Base-by-base conservation (phyloP, 2,329 filamentous ascomycete species). In the Penicillium sp. region DNA sequence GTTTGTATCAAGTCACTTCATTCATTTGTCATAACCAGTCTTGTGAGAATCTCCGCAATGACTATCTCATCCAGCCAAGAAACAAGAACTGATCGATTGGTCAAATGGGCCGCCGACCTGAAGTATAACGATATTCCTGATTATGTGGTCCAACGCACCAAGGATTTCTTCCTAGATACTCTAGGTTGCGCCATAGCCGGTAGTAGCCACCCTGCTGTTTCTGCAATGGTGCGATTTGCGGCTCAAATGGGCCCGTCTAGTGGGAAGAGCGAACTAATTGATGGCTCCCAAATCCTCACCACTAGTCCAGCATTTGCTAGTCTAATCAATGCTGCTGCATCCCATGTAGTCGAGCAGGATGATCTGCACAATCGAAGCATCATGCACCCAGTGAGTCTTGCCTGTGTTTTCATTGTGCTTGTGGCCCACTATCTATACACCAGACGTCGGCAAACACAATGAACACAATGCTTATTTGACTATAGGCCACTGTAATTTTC, bases 361-460 rank as follows among this genome's bases (percentile, higher is more conserved):
- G 70, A 72, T 59, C 64, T 72, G 44, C 70, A 72, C 49, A 72
- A 70, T 57, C 57, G 69, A 25, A 72, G 70, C 57, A 72, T 72
- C 38, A 69, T 68, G 67, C 70, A 72, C 59, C 70, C 70, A 19
- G 70, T 72, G 52, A 48, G 68, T 60, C 33, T 48, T 52, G 13
- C 43, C n/a, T 25, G 4, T 12, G 19, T 33, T 35, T 13, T 23
- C 6, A 31, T 51, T 42, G 25, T 13, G n/a, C 36, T 23, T n/a
- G 4, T 41, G 27, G 15, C 36, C 35, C 13, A 39, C 10, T 19
- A 4, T 27, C 33, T 21, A 29, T 36, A 35, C 13, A 17, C 8
- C 29, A 19, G 4, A 23, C 36, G 12, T 25, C 39, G 19, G 23
- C 2, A 9, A 39, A 15, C 41, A 39, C 9, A 12, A 49, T 21